Conservation (phyloP, 495 filamentous ascomycete genomes). For the Eremomyces bilateralis region DNA sequence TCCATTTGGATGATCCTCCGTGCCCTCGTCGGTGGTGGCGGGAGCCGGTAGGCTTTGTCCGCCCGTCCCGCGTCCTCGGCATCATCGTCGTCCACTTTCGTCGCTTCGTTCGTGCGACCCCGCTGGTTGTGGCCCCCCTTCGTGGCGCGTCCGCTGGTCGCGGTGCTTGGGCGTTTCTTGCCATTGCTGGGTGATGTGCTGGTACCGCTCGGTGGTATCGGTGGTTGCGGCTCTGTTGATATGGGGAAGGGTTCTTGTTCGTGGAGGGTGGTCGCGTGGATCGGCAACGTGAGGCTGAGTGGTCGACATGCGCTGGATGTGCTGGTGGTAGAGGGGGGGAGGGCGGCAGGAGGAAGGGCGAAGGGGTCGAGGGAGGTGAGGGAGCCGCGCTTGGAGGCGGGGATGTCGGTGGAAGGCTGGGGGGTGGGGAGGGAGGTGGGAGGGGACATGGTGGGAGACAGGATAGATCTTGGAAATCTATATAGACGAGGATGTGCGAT, state of each 20-base stretch:
- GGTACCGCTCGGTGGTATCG: background rate
- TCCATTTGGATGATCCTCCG: slow-evolving; percentile 99
- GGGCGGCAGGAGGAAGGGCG: background rate
- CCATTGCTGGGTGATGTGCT: slow-evolving; percentile 1
- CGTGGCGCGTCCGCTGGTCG: background rate
- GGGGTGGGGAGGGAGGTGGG: background rate
- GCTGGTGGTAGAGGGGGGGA: background rate
- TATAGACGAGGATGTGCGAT: too few relatives aligned
- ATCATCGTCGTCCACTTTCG: slow-evolving; percentile 1
- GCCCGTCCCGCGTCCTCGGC: background rate
- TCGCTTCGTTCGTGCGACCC: too few relatives aligned
- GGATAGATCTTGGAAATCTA: too few relatives aligned
- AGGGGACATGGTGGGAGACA: too few relatives aligned
- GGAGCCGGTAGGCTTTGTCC: slow-evolving; percentile 49
- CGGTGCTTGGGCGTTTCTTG: background rate
- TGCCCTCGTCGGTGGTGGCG: slow-evolving; percentile 76
- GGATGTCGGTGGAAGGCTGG: background rate
- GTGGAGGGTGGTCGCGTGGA: background rate
- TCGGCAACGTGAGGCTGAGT: background rate
- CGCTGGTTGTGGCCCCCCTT: too few relatives aligned
- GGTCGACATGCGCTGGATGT: background rate
- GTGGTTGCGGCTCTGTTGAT: background rate
- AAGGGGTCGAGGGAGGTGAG: background rate
- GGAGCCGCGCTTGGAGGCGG: background rate
- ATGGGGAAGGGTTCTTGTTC: background rate